Evolutionary conservation across 257 asterid species (phyloP), one percentile per base, ranked within the genome.

Genomic region (Petrea volubilis): DNA sequence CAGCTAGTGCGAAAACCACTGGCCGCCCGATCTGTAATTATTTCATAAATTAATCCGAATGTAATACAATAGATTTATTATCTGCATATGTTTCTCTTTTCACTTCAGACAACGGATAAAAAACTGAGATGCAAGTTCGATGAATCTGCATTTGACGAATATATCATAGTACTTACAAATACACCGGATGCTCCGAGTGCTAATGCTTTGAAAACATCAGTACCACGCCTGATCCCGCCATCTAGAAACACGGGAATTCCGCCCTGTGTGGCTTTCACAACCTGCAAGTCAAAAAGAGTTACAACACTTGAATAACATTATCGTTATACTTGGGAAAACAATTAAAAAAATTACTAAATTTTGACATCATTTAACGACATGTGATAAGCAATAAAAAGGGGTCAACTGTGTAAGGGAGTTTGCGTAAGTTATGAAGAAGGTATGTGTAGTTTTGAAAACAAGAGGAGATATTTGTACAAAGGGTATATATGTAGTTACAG

Each of bases 181-280:
- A 91, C 88, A 69, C 92, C 96, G 3, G 96, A 84, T 73, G 97
- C 95, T 52, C 97, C 96, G 21, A 88, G 91, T 36, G 96, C 96
- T 67, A 88, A 73, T 23, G 97, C 97, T 80, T 91, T 91, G 74
- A 91, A 91, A 28, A 91, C 96, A 64, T 88, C 97, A 1, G 94
- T 88, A 61, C 97, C 97, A 6, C 94, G 97, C 71, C 96, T 85
- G 46, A 88, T 64, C 62, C 97, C 97, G 13, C 97, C 94, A 8
- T 91, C 97, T 18, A 91, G 73, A 57, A 85, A 91, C 13, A 91
- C 91, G 0, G 96, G 97, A 46, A 91, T 64, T 68, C 81, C 81
- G 17, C 97, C 97, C 52, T 77, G 62, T 4, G 74, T 89, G 41
- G 88, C 94, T 80, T 73, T 77, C 65, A 85, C 88, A 7, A 90